Percentiles rank a stretch among this genome's conserved stretches.
Evolutionary conservation across 83 land plant species (phyloP).

Genomic region (Picea abies): DNA sequence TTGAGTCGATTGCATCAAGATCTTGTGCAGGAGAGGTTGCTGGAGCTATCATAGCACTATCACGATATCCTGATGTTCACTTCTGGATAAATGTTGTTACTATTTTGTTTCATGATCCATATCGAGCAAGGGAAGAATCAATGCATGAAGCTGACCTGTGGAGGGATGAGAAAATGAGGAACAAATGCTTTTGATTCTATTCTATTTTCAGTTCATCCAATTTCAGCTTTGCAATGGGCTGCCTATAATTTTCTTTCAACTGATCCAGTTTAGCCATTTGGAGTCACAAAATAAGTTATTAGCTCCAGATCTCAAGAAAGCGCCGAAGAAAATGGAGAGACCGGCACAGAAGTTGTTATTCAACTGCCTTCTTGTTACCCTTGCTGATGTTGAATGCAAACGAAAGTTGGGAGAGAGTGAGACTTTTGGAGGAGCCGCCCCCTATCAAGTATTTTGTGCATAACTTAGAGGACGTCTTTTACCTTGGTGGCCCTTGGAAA

Average conservation of each 20-base stretch:
- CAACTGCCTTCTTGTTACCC: too few species aligned
- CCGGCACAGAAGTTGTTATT: too few species aligned
- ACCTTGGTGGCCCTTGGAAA: too few species aligned
- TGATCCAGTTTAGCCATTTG: slow-evolving; percentile 52
- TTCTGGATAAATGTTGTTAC: slow-evolving; percentile 80
- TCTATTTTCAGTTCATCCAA: slow-evolving; percentile 69
- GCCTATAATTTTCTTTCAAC: slow-evolving; percentile 74
- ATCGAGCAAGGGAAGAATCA: slow-evolving; percentile 60
- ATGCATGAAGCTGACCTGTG: slow-evolving; percentile 81
- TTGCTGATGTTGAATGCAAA: too few species aligned
- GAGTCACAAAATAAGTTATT: slow-evolving; percentile 44
- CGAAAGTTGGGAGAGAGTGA: too few species aligned
- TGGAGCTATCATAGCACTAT: not conserved
- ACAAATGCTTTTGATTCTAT: slow-evolving; percentile 78
- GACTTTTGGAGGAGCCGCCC: too few species aligned
- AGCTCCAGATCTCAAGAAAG: slow-evolving; percentile 16
- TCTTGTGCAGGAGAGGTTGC: too few species aligned
- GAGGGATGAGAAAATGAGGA: slow-evolving; percentile 83
- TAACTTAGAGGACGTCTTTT: too few species aligned
- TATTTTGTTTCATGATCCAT: slow-evolving; percentile 49
- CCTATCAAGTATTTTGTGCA: too few species aligned
- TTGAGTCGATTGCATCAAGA: too few species aligned
- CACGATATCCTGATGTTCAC: slow-evolving; percentile 32
- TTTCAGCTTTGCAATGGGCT: slow-evolving; percentile 67
- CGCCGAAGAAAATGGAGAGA: slow-evolving; percentile 22